Percentiles rank a stretch among this genome's conserved stretches.
phyloP scores from a whole-genome alignment of 2,329 filamentous ascomycete species.

The Ceratocystiopsis brevicomis region DNA sequence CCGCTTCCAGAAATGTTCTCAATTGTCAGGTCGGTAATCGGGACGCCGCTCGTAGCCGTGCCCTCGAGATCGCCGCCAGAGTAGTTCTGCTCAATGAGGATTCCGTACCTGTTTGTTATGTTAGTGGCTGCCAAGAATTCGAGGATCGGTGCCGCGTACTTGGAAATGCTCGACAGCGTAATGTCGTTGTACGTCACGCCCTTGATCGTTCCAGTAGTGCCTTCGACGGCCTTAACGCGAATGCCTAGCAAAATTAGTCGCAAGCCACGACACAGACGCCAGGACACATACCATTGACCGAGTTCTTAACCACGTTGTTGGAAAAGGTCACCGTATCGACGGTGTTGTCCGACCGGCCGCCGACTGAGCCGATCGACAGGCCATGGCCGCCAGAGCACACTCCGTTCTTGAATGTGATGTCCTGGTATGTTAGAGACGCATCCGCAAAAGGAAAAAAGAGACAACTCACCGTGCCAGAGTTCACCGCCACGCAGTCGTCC shows the following conservation, averaged over 20 bases:
- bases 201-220: conserved; percentile 30
- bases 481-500: conserved; percentile 41
- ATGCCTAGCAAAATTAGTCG: conserved; percentile 12
- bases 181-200: conserved; percentile 35
- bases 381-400: conserved; percentile 35
- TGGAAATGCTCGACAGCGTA: conserved; percentile 26
- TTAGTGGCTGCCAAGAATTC: too few relatives aligned
- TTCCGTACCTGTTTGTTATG: conserved; percentile 21
- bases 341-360: conserved; percentile 28
- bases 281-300: conserved; percentile 2
- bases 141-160: conserved; percentile 4
- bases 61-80: conserved; percentile 22
- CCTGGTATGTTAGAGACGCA: conserved; percentile 2
- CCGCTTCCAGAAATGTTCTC: conserved; percentile 23
- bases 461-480: conserved; percentile 9
- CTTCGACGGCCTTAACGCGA: conserved; percentile 37
- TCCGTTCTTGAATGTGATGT: conserved; percentile 21
- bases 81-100: conserved; percentile 41
- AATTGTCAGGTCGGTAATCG: conserved; percentile 28
- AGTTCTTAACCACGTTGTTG: conserved; percentile 4
- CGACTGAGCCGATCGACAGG: conserved; percentile 28
- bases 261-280: too few relatives aligned
- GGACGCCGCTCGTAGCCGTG: conserved; percentile 16
- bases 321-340: conserved; percentile 32
- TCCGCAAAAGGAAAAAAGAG: neutral